Base-by-base conservation (phyloP, 768 basidiomycete species). In the Auriscalpium orientale region DNA sequence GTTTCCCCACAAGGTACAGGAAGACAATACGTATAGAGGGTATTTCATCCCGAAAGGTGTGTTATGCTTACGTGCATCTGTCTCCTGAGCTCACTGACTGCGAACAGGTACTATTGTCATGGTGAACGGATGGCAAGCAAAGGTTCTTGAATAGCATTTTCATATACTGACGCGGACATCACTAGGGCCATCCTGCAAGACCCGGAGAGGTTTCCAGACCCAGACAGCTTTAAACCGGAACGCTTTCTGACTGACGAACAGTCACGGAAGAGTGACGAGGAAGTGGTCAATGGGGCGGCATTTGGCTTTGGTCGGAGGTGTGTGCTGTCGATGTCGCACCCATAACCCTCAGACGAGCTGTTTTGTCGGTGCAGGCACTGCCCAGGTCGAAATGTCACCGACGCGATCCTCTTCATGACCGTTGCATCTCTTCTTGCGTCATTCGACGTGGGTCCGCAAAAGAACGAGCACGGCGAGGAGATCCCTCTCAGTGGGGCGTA, bases 41-140 rank as follows among this genome's bases (percentile, higher is more conserved):
- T 49, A 51, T 8, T 56, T 56, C 34, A 56, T 56, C 38, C 55
- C 49, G 13, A 58, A 58, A 52, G 58, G 58, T 58, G 33, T 9
- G 52, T 22, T 18, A 15, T 33, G n/a, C 3, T 49, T 49, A n/a
- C 16, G 8, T 49, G 16, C 33, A 8, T 28, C 47, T 20, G 47
- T n/a, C 8, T 20, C 28, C 16, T 20, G 8, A n/a, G 4, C 47
- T 34, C 16, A 12, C 18, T 7, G 21, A 8, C 50, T 1, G 12
- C 18, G 35, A 18, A 1, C n/a, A 46, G 28, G 51, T 15, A 15
- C 51, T 5, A 5, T 40, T 16, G 10, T 53, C 28, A 4, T 51
- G 9, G 45, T 46, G 13, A 36, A 53, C n/a, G 44, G 46, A 11
- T 56, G 56, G 56, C 48, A 16, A 6, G 50, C 28, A 28, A 28